phyloP scores from a whole-genome alignment of 495 filamentous ascomycete species.

The Cercophora sp. region DNA sequence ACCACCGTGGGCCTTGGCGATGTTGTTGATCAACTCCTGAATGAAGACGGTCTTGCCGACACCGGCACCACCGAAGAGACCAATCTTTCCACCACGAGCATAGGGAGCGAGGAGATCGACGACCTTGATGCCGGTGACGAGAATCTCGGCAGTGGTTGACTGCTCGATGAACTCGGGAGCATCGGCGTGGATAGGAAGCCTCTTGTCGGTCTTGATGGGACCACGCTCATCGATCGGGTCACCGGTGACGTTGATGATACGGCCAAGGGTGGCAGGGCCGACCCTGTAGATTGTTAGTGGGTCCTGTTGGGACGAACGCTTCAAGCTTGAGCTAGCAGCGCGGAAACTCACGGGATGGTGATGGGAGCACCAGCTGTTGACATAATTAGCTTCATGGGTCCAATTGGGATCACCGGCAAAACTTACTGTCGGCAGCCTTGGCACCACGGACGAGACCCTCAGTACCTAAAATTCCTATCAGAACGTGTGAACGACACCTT shows the following conservation, averaged over 20 bases:
- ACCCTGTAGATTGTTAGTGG: conserved; percentile 44
- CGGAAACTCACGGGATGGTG: conserved; percentile 65
- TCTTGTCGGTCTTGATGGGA: conserved; percentile 88
- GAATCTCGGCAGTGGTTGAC: conserved; percentile 90
- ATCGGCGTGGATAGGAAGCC: conserved; percentile 87
- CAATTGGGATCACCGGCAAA: neutral
- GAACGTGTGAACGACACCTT: conserved; percentile 26
- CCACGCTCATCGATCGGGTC: conserved; percentile 99
- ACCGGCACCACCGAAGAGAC: conserved; percentile 99
- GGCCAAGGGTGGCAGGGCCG: conserved; percentile 88
- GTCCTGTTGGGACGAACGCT: neutral
- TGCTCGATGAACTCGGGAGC: conserved; percentile 88
- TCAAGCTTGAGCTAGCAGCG: neutral
- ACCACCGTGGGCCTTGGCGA: conserved; percentile 99
- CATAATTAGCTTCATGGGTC: conserved; percentile 23
- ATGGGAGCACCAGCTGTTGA: conserved; percentile 74
- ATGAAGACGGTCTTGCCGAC: conserved; percentile 99
- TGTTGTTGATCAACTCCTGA: conserved; percentile 99
- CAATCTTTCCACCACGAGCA: conserved; percentile 99
- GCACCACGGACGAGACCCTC: conserved; percentile 95
- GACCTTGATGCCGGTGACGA: conserved; percentile 99
- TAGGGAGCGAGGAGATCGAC: conserved; percentile 98
- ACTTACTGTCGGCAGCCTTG: conserved; percentile 65
- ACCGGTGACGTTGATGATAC: conserved; percentile 99
- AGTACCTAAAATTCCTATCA: conserved; percentile 64